phyloP scores from a whole-genome alignment of 306 rosid genomes.

The Astragalus membranaceus region DNA sequence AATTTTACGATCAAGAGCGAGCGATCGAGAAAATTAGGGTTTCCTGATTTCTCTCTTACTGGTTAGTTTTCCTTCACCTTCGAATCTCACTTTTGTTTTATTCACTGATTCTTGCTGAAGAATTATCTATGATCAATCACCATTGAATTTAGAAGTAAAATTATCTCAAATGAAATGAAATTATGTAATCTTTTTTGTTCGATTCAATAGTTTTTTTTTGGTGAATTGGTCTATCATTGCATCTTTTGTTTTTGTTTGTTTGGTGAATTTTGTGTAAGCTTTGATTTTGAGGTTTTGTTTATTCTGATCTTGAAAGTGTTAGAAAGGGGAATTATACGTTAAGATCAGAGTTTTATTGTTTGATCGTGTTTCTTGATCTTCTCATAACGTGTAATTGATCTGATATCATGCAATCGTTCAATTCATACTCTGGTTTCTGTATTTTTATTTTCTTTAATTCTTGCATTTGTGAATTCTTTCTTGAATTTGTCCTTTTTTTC shows the following conservation, averaged over 20 bases:
- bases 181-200: not conserved
- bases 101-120: not conserved
- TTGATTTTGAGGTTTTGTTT: not conserved
- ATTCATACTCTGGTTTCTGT: not conserved
- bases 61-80: conserved; percentile 32
- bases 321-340: not conserved
- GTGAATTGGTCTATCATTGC: not conserved
- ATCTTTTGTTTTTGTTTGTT: not conserved
- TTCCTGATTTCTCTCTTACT: conserved; percentile 3
- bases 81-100: not conserved
- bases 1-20: conserved; percentile 21
- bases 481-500: too few species aligned
- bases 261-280: not conserved
- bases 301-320: not conserved
- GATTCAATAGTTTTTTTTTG: not conserved
- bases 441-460: not conserved
- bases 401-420: not conserved
- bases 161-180: not conserved
- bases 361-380: conserved; percentile 6
- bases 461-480: not conserved
- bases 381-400: not conserved
- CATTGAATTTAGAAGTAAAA: not conserved
- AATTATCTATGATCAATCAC: not conserved
- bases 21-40: conserved; percentile 31
- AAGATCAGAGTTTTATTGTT: not conserved